Evolutionary conservation across 805 yeast genomes (phyloP).

Genomic region (Candida schatavii): DNA sequence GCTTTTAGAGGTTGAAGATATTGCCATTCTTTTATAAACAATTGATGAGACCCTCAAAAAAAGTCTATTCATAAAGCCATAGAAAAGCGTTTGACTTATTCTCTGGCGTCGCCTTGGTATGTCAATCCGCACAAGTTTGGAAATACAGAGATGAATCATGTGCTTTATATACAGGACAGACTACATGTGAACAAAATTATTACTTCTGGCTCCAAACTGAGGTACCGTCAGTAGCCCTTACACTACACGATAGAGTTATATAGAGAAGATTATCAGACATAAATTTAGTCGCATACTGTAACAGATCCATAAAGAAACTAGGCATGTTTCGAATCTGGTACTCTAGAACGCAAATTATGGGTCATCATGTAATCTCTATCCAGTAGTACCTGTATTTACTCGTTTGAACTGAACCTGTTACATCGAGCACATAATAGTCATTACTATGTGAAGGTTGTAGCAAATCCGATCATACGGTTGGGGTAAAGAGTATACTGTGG

Average conservation of each 20-base stretch:
- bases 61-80: slow-evolving; percentile 1
- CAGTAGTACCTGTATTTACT: background rate
- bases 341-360: slow-evolving; percentile 50
- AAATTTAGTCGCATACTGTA: slow-evolving; percentile 41
- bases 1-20: too few relatives aligned
- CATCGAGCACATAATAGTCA: background rate
- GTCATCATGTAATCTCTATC: slow-evolving; percentile 30
- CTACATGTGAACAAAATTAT: too few relatives aligned
- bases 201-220: too few relatives aligned
- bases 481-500: too few relatives aligned
- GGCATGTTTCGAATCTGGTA: slow-evolving; percentile 40
- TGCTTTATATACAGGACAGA: too few relatives aligned
- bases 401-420: background rate
- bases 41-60: slow-evolving; percentile 19
- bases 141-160: too few relatives aligned
- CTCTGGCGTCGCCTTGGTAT: too few relatives aligned
- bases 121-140: too few relatives aligned
- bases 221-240: too few relatives aligned
- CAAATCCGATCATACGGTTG: too few relatives aligned
- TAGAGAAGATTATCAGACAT: slow-evolving; percentile 19
- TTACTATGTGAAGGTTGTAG: background rate
- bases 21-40: slow-evolving; percentile 24
- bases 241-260: too few relatives aligned
- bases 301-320: slow-evolving; percentile 38
- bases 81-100: too few relatives aligned